A percentile compares a stretch with the other conserved stretches of the same genome.
Evolutionary conservation across 169 alveolate species (phyloP).

Genomic region (Perkinsus olseni): DNA sequence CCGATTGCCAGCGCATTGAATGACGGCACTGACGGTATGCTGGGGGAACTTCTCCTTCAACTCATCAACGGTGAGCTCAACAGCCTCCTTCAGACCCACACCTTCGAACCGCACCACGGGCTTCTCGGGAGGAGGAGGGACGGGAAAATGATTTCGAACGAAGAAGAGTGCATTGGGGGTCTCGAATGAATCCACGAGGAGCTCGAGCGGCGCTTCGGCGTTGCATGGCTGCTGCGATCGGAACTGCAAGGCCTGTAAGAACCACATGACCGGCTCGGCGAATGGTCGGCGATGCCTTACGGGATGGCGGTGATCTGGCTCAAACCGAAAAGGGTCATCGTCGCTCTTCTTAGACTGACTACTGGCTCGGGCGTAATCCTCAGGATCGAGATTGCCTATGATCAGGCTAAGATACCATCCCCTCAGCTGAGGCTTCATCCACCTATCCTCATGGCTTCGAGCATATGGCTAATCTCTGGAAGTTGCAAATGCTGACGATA

Average conservation of each 20-base stretch:
- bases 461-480: slow-evolving; percentile 31
- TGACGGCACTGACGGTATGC: slow-evolving; percentile 16
- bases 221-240: slow-evolving; percentile 31
- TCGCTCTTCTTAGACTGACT: not conserved
- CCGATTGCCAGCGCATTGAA: slow-evolving; percentile 59
- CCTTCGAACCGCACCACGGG: not conserved
- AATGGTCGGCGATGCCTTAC: slow-evolving; percentile 21
- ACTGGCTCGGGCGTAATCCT: not conserved
- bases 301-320: slow-evolving; percentile 16
- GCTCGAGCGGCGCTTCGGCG: slow-evolving; percentile 43
- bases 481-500: slow-evolving; percentile 40
- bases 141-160: slow-evolving; percentile 47
- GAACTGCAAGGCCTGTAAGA: not conserved
- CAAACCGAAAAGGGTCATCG: slow-evolving; percentile 13
- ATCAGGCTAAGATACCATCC: not conserved
- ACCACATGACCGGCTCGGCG: not conserved
- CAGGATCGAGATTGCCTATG: not conserved
- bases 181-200: slow-evolving; percentile 25
- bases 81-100: slow-evolving; percentile 9
- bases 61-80: slow-evolving; percentile 23
- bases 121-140: slow-evolving; percentile 28
- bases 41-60: slow-evolving; percentile 24
- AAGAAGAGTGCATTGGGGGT: slow-evolving; percentile 43
- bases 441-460: slow-evolving; percentile 39
- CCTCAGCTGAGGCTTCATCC: not conserved